These are phyloP conservation scores for Amanita jacksonii DNA, from an alignment of 768 basidiomycete genomes.

Conservation along the genomic window DNA sequence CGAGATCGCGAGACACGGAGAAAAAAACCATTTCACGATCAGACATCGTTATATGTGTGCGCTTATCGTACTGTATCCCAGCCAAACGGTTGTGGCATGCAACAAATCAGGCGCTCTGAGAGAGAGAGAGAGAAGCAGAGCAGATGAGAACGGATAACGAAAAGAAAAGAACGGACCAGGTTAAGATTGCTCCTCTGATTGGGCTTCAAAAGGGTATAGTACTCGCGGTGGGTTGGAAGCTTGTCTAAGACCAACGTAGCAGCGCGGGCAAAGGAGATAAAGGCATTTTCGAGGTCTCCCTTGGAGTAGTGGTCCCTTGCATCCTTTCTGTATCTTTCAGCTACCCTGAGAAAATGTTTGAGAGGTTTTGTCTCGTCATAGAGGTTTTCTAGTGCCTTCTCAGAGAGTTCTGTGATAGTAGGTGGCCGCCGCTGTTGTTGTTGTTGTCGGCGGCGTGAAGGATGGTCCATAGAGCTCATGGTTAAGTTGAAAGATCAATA, in stretches of 20 bases:
- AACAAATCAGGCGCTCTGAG: not conserved
- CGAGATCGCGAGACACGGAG: not conserved
- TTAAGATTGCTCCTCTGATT: constrained; percentile 60
- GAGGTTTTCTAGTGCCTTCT: constrained; percentile 42
- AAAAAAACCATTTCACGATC: constrained; percentile 1
- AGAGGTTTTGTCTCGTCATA: constrained; percentile 52
- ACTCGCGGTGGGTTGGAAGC: constrained; percentile 66
- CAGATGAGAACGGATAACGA: constrained; percentile 5
- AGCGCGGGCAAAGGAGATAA: constrained; percentile 61
- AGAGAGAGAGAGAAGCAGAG: constrained; percentile 2
- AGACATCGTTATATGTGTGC: not conserved
- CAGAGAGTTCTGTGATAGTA: constrained; percentile 58
- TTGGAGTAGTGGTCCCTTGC: constrained; percentile 37
- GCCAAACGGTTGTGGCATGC: not conserved
- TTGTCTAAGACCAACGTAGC: constrained; percentile 74
- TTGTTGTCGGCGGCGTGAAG: constrained; percentile 1
- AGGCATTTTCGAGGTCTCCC: constrained; percentile 61
- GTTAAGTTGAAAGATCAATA: not conserved
- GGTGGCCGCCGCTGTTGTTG: constrained; percentile 28
- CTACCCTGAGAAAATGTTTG: constrained; percentile 57
- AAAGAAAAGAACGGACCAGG: constrained; percentile 40
- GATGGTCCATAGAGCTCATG: constrained; percentile 7
- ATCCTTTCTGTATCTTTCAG: constrained; percentile 51
- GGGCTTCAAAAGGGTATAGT: constrained; percentile 39
- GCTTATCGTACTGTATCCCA: not conserved